Conservation (phyloP, 2,329 filamentous ascomycete genomes). For the Truncatella angustata region DNA sequence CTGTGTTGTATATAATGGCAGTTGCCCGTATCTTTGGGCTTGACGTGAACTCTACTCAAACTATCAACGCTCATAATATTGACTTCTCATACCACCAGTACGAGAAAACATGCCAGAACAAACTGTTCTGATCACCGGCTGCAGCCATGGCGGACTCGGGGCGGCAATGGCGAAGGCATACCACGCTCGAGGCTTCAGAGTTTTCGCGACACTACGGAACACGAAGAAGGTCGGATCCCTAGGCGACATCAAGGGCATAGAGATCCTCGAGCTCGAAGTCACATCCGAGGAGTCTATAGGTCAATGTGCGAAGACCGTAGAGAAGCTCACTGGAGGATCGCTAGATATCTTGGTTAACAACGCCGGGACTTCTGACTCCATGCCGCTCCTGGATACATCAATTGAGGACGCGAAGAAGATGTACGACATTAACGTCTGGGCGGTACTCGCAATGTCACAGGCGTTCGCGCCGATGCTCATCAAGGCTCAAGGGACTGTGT, state of each 20-base stretch:
- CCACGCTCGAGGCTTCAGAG: constrained; percentile 29
- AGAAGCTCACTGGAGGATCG: neutral
- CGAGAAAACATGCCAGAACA: neutral
- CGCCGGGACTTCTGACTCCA: neutral
- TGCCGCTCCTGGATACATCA: neutral
- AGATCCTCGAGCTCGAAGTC: constrained; percentile 28
- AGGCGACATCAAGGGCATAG: constrained; percentile 20
- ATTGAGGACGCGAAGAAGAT: neutral
- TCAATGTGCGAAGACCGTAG: neutral
- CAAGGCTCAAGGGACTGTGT: neutral
- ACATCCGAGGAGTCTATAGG: constrained; percentile 20
- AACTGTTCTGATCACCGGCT: constrained; percentile 38
- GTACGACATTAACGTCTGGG: neutral
- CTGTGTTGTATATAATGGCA: no score
- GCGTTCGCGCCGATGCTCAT: neutral
- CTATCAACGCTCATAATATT: no score
- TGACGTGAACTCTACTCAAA: no score
- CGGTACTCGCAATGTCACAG: neutral
- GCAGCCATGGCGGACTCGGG: constrained; percentile 36
- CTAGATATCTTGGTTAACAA: neutral
- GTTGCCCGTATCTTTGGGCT: no score
- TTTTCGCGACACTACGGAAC: constrained; percentile 37
- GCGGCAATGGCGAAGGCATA: constrained; percentile 33
- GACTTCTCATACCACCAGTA: no score
- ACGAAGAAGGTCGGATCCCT: constrained; percentile 27